Conservation (phyloP, 768 basidiomycete genomes). For the Chiua virens region DNA sequence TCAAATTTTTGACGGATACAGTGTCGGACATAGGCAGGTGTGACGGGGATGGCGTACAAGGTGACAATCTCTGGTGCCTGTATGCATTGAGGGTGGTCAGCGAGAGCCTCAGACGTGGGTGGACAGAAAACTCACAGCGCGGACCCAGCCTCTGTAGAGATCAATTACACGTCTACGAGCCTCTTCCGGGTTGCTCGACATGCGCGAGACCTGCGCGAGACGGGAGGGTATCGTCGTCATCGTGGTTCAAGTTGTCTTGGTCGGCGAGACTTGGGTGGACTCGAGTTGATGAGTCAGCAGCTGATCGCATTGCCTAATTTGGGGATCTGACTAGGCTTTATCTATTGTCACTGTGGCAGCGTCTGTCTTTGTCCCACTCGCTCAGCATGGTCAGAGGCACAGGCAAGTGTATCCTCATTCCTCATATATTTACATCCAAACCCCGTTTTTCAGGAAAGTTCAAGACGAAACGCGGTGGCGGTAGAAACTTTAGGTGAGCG, state of each 20-base stretch:
- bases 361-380: not conserved
- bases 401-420: conserved; percentile 14
- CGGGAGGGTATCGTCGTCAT: conserved; percentile 91
- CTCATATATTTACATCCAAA: not conserved
- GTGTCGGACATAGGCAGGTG: conserved; percentile 75
- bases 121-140: conserved; percentile 60
- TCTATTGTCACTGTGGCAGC: conserved; percentile 9
- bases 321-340: conserved; percentile 3
- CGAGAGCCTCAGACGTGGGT: not conserved
- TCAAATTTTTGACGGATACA: conserved; percentile 88
- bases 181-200: conserved; percentile 56
- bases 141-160: conserved; percentile 93
- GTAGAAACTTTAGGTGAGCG: conserved; percentile 74
- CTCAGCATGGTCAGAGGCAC: conserved; percentile 33
- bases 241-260: not conserved
- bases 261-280: conserved; percentile 2
- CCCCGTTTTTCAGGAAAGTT: conserved; percentile 56
- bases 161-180: conserved; percentile 68
- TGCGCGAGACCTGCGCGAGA: conserved; percentile 67
- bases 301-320: conserved; percentile 5
- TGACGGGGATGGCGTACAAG: conserved; percentile 79
- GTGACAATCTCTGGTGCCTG: conserved; percentile 91
- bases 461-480: conserved; percentile 87
- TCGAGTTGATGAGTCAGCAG: conserved; percentile 13
- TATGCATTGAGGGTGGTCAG: not conserved